Evolutionary conservation across 202 grass and related monocot genomes (phyloP).

Genomic region (Eragrostis tef): DNA sequence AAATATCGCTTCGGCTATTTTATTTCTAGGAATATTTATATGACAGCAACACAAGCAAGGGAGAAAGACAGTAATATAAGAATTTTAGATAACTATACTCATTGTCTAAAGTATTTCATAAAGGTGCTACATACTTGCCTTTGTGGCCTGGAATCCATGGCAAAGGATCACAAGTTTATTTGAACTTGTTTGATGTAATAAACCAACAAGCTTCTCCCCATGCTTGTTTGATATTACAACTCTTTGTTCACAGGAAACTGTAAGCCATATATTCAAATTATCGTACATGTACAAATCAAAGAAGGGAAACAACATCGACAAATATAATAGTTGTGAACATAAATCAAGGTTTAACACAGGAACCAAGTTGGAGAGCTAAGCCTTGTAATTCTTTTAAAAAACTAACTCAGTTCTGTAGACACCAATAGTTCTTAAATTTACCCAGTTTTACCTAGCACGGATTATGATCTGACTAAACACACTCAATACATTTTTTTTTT

Average conservation of each 20-base stretch:
- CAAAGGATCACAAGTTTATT: slow-evolving; percentile 78
- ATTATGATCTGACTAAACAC: slow-evolving; percentile 8
- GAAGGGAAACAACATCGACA: slow-evolving; percentile 1
- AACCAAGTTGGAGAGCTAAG: background rate
- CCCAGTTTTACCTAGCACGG: background rate
- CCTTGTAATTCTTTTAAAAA: slow-evolving; percentile 3
- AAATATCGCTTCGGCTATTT: background rate
- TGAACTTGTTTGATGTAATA: slow-evolving; percentile 69
- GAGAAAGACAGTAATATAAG: background rate
- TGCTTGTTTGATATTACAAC: slow-evolving; percentile 61
- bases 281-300: slow-evolving; percentile 18
- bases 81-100: background rate
- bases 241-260: slow-evolving; percentile 51
- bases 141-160: slow-evolving; percentile 77
- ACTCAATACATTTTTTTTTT: no score
- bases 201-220: slow-evolving; percentile 72
- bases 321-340: slow-evolving; percentile 1
- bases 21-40: background rate
- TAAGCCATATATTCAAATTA: slow-evolving; percentile 34
- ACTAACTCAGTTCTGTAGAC: background rate
- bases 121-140: slow-evolving; percentile 50
- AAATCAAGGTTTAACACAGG: background rate
- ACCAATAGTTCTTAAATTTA: background rate
- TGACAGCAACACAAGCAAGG: background rate
- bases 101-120: background rate